A percentile compares a stretch with the other conserved stretches of the same genome.
These are phyloP conservation scores for Echria macrotheca DNA, from an alignment of 495 filamentous ascomycete species.

Conservation along the genomic window DNA sequence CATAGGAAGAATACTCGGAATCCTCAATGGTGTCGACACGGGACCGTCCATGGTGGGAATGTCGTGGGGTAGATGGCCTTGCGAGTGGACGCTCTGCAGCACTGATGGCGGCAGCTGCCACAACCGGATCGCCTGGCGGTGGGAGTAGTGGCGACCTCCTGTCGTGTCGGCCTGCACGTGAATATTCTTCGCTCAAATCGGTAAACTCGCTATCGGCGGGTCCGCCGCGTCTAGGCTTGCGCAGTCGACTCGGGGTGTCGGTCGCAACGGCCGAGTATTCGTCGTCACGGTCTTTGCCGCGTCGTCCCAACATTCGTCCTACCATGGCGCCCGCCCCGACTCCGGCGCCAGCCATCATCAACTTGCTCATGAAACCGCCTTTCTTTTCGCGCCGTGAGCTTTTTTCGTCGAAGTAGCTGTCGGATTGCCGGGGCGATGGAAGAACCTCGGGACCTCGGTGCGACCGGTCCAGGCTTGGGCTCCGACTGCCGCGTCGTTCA, in stretches of 20 bases:
- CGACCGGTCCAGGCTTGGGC: conserved; percentile 24
- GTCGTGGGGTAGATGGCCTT: conserved; percentile 31
- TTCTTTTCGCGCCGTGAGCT: conserved; percentile 25
- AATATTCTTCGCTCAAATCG: conserved; percentile 32
- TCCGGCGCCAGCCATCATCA: conserved; percentile 62
- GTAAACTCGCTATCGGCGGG: conserved; percentile 43
- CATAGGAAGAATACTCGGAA: conserved; percentile 49
- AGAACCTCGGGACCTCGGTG: conserved; percentile 41
- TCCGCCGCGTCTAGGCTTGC: conserved; percentile 28
- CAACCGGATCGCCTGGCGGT: conserved; percentile 32
- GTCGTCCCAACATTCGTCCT: conserved; percentile 58
- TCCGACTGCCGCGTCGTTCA: conserved; percentile 31
- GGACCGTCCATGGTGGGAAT: conserved; percentile 35
- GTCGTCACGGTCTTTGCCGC: conserved; percentile 53
- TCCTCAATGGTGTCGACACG: conserved; percentile 38
- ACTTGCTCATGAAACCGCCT: conserved; percentile 57
- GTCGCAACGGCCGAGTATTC: conserved; percentile 51
- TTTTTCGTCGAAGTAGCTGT: conserved; percentile 59
- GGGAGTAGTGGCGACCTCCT: conserved; percentile 33
- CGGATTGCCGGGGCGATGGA: conserved; percentile 40
- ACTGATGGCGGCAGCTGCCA: conserved; percentile 36
- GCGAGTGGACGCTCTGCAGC: conserved; percentile 27
- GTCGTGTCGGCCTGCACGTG: conserved; percentile 26
- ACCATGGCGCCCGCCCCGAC: conserved; percentile 61
- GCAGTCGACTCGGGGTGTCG: conserved; percentile 45